Evolutionary conservation across 176 grass and related monocot species (phyloP), one percentile per base, ranked within the genome.

Genomic region (Aegilops longissima): DNA sequence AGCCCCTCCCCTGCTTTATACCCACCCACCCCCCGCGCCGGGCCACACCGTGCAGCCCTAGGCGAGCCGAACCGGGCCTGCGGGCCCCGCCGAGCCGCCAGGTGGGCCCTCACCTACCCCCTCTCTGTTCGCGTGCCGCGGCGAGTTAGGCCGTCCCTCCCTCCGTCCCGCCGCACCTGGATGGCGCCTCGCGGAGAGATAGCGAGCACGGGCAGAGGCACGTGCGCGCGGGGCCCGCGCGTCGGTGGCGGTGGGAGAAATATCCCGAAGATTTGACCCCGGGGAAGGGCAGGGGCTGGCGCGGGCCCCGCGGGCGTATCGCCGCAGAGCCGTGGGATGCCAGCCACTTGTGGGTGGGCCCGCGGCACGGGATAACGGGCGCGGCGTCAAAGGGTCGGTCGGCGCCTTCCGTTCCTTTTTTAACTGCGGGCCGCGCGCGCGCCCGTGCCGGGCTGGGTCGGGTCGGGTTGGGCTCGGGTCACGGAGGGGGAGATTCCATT

Each of bases 61-160:
- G 62, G 9, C 30, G 8, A 9, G 0, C 49, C 49, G 49, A 54
- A 54, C 69, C 69, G 69, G 20, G 12, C 10, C 38, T 2, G 44
- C 1, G 81, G 89, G 47, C 10, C 85, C 77, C 21, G 44, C 77
- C 21, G 61, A 62, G 21, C 71, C 63, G 82, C 64, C 85, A 66
- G 2, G 84, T 86, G 83, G 83, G 79, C 17, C 84, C 65, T 2
- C 12, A 4, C 31, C 68, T 1, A 40, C 3, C 7, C 3, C 1
- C 38, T 9, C 2, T 87, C 58, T 76, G 3, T 85, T 84, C 81
- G 89, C 85, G 85, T 85, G 89, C 89, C 81, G 38, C 76, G 82
- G 23, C 72, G 6, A 62, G 78, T 82, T 76, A 40, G 73, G 73
- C 73, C 73, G 73, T 30, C 64, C 20, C 24, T 33, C 29, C 39